These are phyloP conservation scores for Colletotrichum ledebouriae DNA, from an alignment of 2,329 filamentous ascomycete species.

Conservation along the genomic window DNA sequence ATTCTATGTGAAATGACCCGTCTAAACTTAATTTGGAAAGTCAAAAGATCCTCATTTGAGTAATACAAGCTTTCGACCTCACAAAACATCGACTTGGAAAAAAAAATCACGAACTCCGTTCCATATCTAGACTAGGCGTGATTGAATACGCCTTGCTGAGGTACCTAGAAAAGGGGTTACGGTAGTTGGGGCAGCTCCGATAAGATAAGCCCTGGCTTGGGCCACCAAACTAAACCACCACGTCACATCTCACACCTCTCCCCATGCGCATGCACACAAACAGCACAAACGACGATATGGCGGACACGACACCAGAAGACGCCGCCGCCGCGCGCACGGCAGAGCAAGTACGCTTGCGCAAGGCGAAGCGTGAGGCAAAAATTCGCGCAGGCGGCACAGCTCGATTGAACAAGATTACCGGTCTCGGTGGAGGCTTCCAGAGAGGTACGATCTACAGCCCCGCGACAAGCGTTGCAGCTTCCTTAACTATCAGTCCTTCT, in stretches of 20 bases:
- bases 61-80: too few species aligned
- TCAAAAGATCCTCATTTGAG: too few species aligned
- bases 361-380: slow-evolving; percentile 85
- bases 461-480: not conserved
- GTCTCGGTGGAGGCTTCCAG: slow-evolving; percentile 71
- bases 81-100: too few species aligned
- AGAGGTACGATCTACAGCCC: slow-evolving; percentile 52
- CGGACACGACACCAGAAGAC: slow-evolving; percentile 59
- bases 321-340: slow-evolving; percentile 66
- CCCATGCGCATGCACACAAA: slow-evolving; percentile 19
- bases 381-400: slow-evolving; percentile 78
- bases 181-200: slow-evolving; percentile 11
- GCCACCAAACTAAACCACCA: slow-evolving; percentile 29
- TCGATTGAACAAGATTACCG: slow-evolving; percentile 81
- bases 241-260: slow-evolving; percentile 37
- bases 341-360: slow-evolving; percentile 80
- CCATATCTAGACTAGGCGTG: not conserved
- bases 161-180: not conserved
- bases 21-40: too few species aligned
- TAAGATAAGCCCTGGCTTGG: slow-evolving; percentile 40
- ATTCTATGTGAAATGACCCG: not conserved
- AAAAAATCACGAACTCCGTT: too few species aligned
- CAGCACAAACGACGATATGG: slow-evolving; percentile 51
- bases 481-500: not conserved
- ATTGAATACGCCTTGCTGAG: not conserved